Base-by-base conservation (phyloP, 371 early-diverging fungal genomes). In the Vairimorpha necatrix region DNA sequence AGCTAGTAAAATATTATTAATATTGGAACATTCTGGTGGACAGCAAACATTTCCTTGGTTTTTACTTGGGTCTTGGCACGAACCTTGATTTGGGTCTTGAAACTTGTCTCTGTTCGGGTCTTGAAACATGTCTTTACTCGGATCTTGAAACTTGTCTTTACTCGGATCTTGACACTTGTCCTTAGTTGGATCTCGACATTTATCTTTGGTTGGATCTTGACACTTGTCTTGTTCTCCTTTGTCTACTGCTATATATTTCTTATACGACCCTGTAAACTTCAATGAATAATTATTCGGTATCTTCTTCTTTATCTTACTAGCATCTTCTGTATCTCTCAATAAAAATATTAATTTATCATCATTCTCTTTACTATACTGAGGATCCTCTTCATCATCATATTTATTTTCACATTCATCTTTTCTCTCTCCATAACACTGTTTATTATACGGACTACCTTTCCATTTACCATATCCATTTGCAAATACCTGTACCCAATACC, bases 401-500 rank as follows among this genome's bases (percentile, higher is more conserved):
- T n/a, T 1, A 36, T 13, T 26, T 63, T 34, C 30, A 30, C 1
- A 48, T 7, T 61, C 24, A 61, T 61, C 16, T 26, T 32, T 13
- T 30, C 33, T 30, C 2, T 26, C 20, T 33, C 7, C 33, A 32
- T 34, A n/a, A 3, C 24, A 13, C 47, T 33, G 11, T 7, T 67
- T 20, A 24, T 30, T 26, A 47, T 30, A 48, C 20, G 30, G 1
- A 30, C 48, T 67, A 32, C 61, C 42, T 32, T 74, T 39, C 32
- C 50, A 70, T 16, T 76, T 76, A 18, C 39, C 56, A 24, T 66
- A 30, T 28, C 65, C 63, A 47, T 81, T 80, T 4, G 76, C 82
- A 80, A 86, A 86, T 9, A 86, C 78, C 20, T 82, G 80, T 18
- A 80, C 78, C 82, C 82, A 84, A 69, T 78, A 84, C 33, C 78